A percentile compares a stretch with the other conserved stretches of the same genome.
These are phyloP conservation scores for Anethum foeniculum DNA, from an alignment of 140 eudicot species.

Conservation along the genomic window DNA sequence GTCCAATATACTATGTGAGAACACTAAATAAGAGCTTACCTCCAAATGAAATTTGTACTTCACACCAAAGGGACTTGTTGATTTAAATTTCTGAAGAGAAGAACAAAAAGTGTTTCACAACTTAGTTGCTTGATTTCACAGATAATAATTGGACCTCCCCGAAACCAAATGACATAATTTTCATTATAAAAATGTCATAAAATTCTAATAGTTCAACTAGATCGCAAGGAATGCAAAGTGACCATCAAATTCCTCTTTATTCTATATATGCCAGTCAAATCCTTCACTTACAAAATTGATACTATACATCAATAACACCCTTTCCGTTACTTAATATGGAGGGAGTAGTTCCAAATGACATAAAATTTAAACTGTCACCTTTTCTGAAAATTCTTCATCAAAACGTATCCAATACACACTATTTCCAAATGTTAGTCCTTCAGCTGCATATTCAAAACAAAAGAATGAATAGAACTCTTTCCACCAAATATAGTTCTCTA, in stretches of 20 bases:
- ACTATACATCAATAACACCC: not conserved
- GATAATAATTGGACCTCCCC: not conserved
- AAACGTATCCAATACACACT: constrained; percentile 94
- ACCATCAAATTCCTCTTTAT: not conserved
- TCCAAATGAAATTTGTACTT: constrained; percentile 89
- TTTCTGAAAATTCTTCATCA: constrained; percentile 77
- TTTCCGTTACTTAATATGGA: not conserved
- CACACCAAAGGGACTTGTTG: constrained; percentile 90
- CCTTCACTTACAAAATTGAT: not conserved
- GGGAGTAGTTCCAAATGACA: not conserved
- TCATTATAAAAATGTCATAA: not conserved
- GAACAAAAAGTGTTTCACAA: constrained; percentile 5
- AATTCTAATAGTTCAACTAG: not conserved
- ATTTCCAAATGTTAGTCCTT: constrained; percentile 77
- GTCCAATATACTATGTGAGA: not conserved
- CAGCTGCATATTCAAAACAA: constrained; percentile 45
- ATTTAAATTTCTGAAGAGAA: constrained; percentile 66
- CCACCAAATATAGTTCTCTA: not conserved
- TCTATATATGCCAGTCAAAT: not conserved
- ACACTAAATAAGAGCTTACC: constrained; percentile 36
- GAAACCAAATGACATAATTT: not conserved
- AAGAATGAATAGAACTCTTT: not conserved
- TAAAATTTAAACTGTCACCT: constrained; percentile 31
- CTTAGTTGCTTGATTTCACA: not conserved
- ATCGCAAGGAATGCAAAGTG: not conserved